These are phyloP conservation scores for Suillus americanus DNA, from an alignment of 768 basidiomycete species.

Conservation along the genomic window DNA sequence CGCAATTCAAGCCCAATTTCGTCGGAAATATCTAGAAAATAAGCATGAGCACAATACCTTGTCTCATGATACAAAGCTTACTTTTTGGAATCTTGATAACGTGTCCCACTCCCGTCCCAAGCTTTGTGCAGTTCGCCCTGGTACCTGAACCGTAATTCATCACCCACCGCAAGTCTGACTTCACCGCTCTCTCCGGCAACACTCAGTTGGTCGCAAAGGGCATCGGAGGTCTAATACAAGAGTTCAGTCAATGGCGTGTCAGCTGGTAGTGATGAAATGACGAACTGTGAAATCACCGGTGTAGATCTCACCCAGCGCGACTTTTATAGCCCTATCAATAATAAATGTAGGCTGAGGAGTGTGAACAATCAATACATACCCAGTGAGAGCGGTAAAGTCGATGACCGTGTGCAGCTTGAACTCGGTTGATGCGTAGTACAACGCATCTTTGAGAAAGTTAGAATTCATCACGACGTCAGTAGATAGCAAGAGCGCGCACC, in stretches of 20 bases:
- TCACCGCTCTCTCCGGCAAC: slow-evolving; percentile 92
- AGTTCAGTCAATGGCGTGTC: background rate
- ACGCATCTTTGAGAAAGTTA: slow-evolving; percentile 52
- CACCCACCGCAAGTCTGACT: slow-evolving; percentile 94
- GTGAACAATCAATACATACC: slow-evolving; percentile 39
- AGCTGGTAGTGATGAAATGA: slow-evolving; percentile 5
- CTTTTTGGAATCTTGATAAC: slow-evolving; percentile 99
- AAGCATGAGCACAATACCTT: slow-evolving; percentile 10
- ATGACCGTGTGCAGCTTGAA: slow-evolving; percentile 82
- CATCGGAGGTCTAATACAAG: slow-evolving; percentile 59
- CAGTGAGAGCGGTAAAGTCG: slow-evolving; percentile 86
- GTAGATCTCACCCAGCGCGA: slow-evolving; percentile 75
- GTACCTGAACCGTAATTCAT: slow-evolving; percentile 90
- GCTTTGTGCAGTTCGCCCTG: slow-evolving; percentile 85
- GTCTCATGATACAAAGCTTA: slow-evolving; percentile 38
- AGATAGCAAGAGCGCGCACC: slow-evolving; percentile 37
- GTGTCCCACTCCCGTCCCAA: slow-evolving; percentile 97
- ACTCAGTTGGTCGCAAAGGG: slow-evolving; percentile 69
- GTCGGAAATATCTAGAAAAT: slow-evolving; percentile 85
- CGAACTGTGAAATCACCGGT: slow-evolving; percentile 77
- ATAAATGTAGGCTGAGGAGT: slow-evolving; percentile 19
- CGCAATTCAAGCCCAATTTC: slow-evolving; percentile 95
- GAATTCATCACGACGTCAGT: background rate
- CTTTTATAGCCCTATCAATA: slow-evolving; percentile 56
- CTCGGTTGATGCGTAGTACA: slow-evolving; percentile 76